A percentile compares a stretch with the other conserved stretches of the same genome.
These are phyloP conservation scores for Corymbia citriodora DNA, from an alignment of 441 rosid genomes.

Conservation along the genomic window DNA sequence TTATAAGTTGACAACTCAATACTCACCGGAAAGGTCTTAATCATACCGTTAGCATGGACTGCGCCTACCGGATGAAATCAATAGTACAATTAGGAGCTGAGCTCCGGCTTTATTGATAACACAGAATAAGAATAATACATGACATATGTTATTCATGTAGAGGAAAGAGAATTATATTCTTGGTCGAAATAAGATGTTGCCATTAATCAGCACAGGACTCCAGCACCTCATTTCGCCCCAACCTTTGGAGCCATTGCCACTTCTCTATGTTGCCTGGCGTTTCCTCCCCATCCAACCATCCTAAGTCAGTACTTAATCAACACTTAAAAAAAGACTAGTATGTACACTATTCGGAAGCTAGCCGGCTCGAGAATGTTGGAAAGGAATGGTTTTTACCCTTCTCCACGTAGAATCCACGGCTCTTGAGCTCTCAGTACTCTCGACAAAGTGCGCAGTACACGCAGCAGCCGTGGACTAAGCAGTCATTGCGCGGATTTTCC, in stretches of 20 bases:
- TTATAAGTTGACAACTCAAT: not conserved
- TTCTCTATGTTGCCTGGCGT: not conserved
- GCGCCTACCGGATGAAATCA: not conserved
- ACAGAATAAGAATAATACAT: not conserved
- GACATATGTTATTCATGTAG: not conserved
- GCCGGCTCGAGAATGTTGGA: not conserved
- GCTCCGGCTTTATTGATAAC: not conserved
- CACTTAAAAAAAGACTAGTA: not conserved
- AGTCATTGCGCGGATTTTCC: constrained; percentile 40
- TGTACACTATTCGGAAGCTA: not conserved
- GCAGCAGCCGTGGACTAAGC: constrained; percentile 40
- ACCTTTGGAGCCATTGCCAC: not conserved
- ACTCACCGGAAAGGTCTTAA: not conserved
- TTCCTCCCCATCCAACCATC: not conserved
- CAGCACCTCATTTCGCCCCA: not conserved
- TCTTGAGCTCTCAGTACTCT: constrained; percentile 51
- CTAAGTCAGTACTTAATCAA: not conserved
- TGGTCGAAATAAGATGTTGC: not conserved
- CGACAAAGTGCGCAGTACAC: constrained; percentile 51
- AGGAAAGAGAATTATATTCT: not conserved
- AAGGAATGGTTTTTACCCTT: not conserved
- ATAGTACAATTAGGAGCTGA: not conserved
- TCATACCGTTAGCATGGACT: not conserved
- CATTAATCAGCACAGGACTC: not conserved
- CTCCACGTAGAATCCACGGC: constrained; percentile 27